Evolutionary conservation across 192 early-diverging fungal species (phyloP).

Genomic region (Entomortierella beljakovae): DNA sequence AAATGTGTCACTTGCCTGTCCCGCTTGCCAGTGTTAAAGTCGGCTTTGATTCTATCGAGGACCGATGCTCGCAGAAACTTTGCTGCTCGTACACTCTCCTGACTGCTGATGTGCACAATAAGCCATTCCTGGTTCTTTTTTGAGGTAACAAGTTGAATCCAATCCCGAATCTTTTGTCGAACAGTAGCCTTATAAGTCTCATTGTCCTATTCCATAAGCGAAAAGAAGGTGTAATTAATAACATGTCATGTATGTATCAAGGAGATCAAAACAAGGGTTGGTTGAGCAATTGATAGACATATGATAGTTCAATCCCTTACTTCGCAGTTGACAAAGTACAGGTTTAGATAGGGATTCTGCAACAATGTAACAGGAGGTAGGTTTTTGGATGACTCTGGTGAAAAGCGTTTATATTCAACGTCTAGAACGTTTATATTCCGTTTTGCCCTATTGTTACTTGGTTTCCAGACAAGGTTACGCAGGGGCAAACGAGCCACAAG

Average conservation of each 20-base stretch:
- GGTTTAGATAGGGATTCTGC: conserved; percentile 77
- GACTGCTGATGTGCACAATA: conserved; percentile 78
- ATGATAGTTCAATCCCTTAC: too few species aligned
- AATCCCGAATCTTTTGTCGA: conserved; percentile 77
- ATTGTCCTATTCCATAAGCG: conserved; percentile 83
- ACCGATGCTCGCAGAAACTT: conserved; percentile 78
- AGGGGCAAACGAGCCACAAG: conserved; percentile 80
- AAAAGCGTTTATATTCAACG: conserved; percentile 67
- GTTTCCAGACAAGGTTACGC: conserved; percentile 83
- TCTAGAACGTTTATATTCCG: conserved; percentile 71
- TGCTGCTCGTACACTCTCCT: conserved; percentile 59
- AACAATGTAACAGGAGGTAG: conserved; percentile 53
- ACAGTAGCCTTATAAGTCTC: conserved; percentile 79
- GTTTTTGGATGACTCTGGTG: conserved; percentile 52
- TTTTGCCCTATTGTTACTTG: conserved; percentile 71
- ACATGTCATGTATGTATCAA: too few species aligned
- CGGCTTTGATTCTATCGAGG: conserved; percentile 87
- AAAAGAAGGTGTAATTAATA: not conserved
- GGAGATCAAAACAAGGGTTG: too few species aligned
- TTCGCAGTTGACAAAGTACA: conserved; percentile 85
- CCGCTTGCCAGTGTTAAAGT: conserved; percentile 77
- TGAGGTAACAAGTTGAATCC: conserved; percentile 76
- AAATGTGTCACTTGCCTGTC: conserved; percentile 68
- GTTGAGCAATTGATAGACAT: too few species aligned
- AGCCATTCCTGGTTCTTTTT: conserved; percentile 94